phyloP scores from a whole-genome alignment of 805 yeast species.

The Candida ficus region DNA sequence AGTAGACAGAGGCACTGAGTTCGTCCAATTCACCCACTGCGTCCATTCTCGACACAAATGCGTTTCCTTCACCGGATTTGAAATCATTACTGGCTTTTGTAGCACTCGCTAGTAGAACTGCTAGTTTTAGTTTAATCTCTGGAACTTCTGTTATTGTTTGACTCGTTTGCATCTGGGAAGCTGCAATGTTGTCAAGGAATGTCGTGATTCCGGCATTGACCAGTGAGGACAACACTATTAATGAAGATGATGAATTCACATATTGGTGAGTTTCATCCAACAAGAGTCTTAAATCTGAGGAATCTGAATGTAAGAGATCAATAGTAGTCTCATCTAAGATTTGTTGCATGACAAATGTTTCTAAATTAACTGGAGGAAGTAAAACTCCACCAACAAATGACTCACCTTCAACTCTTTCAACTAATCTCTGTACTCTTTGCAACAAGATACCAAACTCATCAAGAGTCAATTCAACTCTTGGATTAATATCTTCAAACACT shows the following conservation, averaged over 20 bases:
- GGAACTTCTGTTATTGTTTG: conserved; percentile 1
- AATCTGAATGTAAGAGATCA: conserved; percentile 23
- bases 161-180: too few species aligned
- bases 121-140: conserved; percentile 44
- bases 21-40: conserved; percentile 68
- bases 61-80: conserved; percentile 32
- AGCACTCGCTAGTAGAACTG: conserved; percentile 63
- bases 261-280: conserved; percentile 41
- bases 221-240: conserved; percentile 30
- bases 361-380: conserved; percentile 48
- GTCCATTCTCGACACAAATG: conserved; percentile 41
- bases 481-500: conserved; percentile 60
- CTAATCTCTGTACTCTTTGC: conserved; percentile 32
- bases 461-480: conserved; percentile 64
- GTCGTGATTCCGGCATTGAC: conserved; percentile 32
- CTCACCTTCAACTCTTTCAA: conserved; percentile 23
- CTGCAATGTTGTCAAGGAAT: conserved; percentile 29
- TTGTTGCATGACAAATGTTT: conserved; percentile 50
- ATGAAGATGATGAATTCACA: conserved; percentile 32
- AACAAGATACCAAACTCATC: conserved; percentile 51
- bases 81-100: conserved; percentile 59
- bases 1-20: conserved; percentile 84
- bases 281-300: conserved; percentile 28
- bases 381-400: conserved; percentile 29
- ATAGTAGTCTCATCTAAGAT: conserved; percentile 41